phyloP scores from a whole-genome alignment of 768 basidiomycete genomes.

The Macrocybe gigantea region DNA sequence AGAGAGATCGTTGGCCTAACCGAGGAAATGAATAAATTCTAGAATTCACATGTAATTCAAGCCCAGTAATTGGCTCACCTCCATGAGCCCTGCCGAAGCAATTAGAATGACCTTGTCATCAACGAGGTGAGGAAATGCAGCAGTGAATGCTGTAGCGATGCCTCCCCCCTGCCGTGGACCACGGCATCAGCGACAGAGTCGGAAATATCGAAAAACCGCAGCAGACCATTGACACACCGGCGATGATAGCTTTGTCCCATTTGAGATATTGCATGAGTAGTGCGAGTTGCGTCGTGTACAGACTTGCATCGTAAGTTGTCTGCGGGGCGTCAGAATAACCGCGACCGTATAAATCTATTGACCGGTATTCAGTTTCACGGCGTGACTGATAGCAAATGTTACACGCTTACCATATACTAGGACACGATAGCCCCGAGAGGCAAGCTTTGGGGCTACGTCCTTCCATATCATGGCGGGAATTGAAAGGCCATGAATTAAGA shows the following conservation, averaged over 20 bases:
- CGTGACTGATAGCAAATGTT: conserved; percentile 3
- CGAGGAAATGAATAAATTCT: background rate
- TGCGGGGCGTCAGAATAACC: conserved; percentile 81
- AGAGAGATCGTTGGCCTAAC: conserved; percentile 59
- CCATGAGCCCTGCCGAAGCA: conserved; percentile 64
- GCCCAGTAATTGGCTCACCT: conserved; percentile 31
- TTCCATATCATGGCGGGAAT: conserved; percentile 76
- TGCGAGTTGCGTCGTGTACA: conserved; percentile 77
- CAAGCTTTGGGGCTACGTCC: conserved; percentile 63
- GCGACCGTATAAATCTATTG: conserved; percentile 70
- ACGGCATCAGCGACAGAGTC: background rate
- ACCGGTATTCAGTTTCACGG: background rate
- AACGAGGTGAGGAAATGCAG: conserved; percentile 68
- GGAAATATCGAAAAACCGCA: background rate
- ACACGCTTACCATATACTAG: conserved; percentile 57
- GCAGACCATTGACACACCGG: conserved; percentile 73
- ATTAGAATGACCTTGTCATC: conserved; percentile 61
- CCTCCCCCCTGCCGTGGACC: conserved; percentile 54
- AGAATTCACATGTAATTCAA: background rate
- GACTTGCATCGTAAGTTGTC: conserved; percentile 53
- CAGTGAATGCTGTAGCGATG: conserved; percentile 64
- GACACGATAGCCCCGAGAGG: conserved; percentile 61
- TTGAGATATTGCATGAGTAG: conserved; percentile 73
- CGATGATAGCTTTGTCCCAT: conserved; percentile 62
- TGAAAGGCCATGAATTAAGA: conserved; percentile 74